A percentile compares a stretch with the other conserved stretches of the same genome.
Evolutionary conservation across 352 stramenopile species (phyloP).

Genomic region (Phytopythium montanum): DNA sequence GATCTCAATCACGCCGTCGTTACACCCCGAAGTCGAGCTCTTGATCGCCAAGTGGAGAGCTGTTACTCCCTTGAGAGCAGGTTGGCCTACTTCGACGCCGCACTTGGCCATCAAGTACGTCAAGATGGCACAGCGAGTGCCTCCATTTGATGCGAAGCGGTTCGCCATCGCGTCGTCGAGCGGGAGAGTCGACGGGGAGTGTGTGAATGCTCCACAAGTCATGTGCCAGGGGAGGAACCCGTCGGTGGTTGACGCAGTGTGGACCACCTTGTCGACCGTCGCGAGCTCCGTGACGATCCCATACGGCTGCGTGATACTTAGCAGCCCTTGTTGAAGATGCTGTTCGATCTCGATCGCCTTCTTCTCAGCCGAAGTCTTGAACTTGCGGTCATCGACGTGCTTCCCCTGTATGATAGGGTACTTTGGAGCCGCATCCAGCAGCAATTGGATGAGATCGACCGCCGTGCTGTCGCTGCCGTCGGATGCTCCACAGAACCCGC

Average conservation of each 20-base stretch:
- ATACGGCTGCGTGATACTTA: slow-evolving; percentile 24
- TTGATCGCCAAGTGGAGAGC: slow-evolving; percentile 48
- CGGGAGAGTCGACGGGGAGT: slow-evolving; percentile 30
- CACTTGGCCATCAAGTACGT: slow-evolving; percentile 27
- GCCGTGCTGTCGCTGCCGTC: slow-evolving; percentile 17
- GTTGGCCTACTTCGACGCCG: slow-evolving; percentile 26
- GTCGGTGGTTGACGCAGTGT: slow-evolving; percentile 19
- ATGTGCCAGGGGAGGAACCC: slow-evolving; percentile 60
- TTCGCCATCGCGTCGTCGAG: slow-evolving; percentile 47
- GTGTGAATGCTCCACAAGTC: slow-evolving; percentile 45
- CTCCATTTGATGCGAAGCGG: slow-evolving; percentile 34
- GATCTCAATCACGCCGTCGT: slow-evolving; percentile 43
- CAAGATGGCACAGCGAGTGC: slow-evolving; percentile 35
- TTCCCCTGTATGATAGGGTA: slow-evolving; percentile 25
- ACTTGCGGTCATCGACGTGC: slow-evolving; percentile 50
- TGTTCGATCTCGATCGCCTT: slow-evolving; percentile 46
- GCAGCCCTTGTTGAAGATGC: slow-evolving; percentile 42
- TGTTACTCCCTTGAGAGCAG: slow-evolving; percentile 30
- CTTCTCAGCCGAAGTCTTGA: slow-evolving; percentile 51
- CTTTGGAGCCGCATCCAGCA: slow-evolving; percentile 24
- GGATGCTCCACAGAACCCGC: slow-evolving; percentile 40
- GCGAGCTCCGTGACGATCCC: slow-evolving; percentile 36
- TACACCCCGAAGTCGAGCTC: slow-evolving; percentile 41
- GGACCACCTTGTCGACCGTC: slow-evolving; percentile 27
- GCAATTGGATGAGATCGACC: slow-evolving; percentile 24